A percentile compares a stretch with the other conserved stretches of the same genome.
Conservation (phyloP, 805 yeast genomes). For the Nakazawaea pomicola region DNA sequence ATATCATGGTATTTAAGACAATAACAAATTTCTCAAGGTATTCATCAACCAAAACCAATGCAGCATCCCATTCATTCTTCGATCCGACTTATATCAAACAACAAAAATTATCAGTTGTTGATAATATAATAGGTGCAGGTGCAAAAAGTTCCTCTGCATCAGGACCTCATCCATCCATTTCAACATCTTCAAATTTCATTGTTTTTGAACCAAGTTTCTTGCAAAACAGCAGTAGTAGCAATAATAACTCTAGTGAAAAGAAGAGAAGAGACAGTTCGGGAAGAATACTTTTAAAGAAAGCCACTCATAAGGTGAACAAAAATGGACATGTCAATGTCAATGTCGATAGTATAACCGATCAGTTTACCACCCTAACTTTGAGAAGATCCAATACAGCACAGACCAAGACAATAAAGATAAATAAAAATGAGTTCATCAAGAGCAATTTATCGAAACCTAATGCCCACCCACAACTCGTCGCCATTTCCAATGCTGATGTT, state of each 20-base stretch:
- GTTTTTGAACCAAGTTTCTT: constrained; percentile 20
- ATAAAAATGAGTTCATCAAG: constrained; percentile 14
- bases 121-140: constrained; percentile 23
- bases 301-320: constrained; percentile 21
- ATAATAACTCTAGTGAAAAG: constrained; percentile 15
- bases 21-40: constrained; percentile 22
- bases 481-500: not conserved
- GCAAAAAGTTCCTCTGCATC: constrained; percentile 17
- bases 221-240: constrained; percentile 15
- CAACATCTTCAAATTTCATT: constrained; percentile 25
- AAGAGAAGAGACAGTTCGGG: constrained; percentile 4
- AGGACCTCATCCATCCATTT: constrained; percentile 19
- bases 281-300: constrained; percentile 21
- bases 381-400: constrained; percentile 25
- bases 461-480: not conserved
- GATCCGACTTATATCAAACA: constrained; percentile 28
- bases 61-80: constrained; percentile 27
- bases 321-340: constrained; percentile 26
- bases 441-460: constrained; percentile 9
- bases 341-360: constrained; percentile 17
- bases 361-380: constrained; percentile 20
- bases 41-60: constrained; percentile 11
- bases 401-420: constrained; percentile 22
- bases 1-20: constrained; percentile 28
- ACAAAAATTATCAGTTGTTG: constrained; percentile 22